Evolutionary conservation across 805 yeast genomes (phyloP), one percentile per base, ranked within the genome.

Genomic region (Limtongia smithiae): DNA sequence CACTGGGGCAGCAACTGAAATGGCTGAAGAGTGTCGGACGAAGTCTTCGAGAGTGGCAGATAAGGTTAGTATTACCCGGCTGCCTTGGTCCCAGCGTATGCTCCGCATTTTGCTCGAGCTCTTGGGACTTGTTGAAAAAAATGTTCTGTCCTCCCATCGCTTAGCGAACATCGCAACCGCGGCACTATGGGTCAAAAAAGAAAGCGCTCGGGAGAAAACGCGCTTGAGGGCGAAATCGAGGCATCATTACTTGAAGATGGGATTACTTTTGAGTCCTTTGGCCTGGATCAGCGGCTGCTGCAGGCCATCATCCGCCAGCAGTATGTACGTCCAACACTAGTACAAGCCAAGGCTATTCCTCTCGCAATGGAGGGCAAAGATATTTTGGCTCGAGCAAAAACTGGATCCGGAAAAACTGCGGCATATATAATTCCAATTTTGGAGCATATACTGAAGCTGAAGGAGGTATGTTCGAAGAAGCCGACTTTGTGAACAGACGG

Each of bases 381-480:
- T 65, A 84, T 91, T 56, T 83, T 91, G 40, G 97, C 97, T 33
- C 82, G 85, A 64, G 96, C 97, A 5, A 81, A 87, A 22, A 91
- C 98, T 0, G 98, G 98, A 3, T 85, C 96, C 7, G 97, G 97
- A 57, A 91, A 91, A 68, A 91, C 97, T 0, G 85, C 87, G 9
- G 95, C 97, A 1, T 91, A 91, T 65, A 69, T 83, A 55, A 77
- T 91, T 41, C 98, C 98, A 5, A 82, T 93, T 15, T 67, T 93
- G 35, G 95, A 93, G 66, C 76, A 81, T 35, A 77, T 93, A 35
- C 71, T 91, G 51, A 70, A 72, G 14, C 18, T 37, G 15, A 40
- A 46, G 41, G 46, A 49, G 46, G 57, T 51, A 28, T 1, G 55
- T 20, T 18, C 7, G 18, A 24, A 5, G 15, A 25, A 21, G 20